Evolutionary conservation across 2,329 filamentous ascomycete genomes (phyloP).

Genomic region (Polychaeton citri): DNA sequence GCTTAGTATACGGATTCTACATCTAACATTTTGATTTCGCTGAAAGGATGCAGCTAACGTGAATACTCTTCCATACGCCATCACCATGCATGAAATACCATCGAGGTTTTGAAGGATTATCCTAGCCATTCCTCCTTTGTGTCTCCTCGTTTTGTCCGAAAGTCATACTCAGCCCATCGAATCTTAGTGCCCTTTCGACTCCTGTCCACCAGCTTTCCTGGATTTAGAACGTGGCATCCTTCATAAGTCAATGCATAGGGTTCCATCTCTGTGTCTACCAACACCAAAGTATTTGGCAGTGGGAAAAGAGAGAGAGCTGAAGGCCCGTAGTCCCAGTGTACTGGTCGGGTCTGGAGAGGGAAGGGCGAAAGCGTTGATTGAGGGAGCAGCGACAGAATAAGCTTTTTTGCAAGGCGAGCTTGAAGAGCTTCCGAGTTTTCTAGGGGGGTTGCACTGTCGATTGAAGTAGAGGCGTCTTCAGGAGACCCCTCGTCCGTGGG

Average conservation of each 20-base stretch:
- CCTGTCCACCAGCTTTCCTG: conserved; percentile 53
- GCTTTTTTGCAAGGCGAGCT: conserved; percentile 17
- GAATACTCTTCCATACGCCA: no score
- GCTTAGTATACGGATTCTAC: no score
- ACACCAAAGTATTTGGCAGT: conserved; percentile 66
- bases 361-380: conserved; percentile 86
- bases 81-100: no score
- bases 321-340: conserved; percentile 78
- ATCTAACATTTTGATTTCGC: no score
- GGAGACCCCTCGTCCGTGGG: background rate
- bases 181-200: conserved; percentile 51
- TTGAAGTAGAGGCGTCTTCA: no score
- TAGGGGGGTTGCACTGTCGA: background rate
- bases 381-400: conserved; percentile 84
- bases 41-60: no score
- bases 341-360: conserved; percentile 60
- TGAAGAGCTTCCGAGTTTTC: background rate
- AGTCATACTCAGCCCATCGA: conserved; percentile 79
- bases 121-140: conserved; percentile 44
- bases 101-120: no score
- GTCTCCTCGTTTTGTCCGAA: conserved; percentile 46
- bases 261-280: conserved; percentile 70
- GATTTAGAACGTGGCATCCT: conserved; percentile 92
- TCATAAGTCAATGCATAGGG: conserved; percentile 86
- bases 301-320: conserved; percentile 72